These are phyloP conservation scores for Penicillium subrubescens DNA, from an alignment of 495 filamentous ascomycete genomes.

Conservation along the genomic window DNA sequence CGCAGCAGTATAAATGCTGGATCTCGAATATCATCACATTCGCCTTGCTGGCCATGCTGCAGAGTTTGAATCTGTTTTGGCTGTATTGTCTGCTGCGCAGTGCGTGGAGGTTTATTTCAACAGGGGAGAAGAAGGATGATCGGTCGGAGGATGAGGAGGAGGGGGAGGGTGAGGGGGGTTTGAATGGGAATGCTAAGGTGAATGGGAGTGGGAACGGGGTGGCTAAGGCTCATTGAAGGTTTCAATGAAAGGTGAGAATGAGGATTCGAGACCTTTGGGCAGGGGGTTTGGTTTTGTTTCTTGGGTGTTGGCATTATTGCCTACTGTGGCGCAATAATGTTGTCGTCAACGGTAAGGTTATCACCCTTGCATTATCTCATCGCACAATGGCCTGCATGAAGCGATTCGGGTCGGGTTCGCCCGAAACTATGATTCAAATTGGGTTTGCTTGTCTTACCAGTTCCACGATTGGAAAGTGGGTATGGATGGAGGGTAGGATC, in stretches of 20 bases:
- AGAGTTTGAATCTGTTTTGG: conserved; percentile 79
- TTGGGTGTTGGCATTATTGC: neutral
- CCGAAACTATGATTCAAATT: neutral
- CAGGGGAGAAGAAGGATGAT: conserved; percentile 34
- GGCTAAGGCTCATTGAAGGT: neutral
- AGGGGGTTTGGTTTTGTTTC: neutral
- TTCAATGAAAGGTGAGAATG: neutral
- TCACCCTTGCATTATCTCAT: neutral
- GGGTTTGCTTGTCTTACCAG: neutral
- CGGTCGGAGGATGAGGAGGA: conserved; percentile 27
- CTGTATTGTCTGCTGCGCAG: conserved; percentile 66
- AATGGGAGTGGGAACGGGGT: neutral
- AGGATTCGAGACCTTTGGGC: neutral
- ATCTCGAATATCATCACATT: conserved; percentile 68
- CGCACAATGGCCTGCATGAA: neutral
- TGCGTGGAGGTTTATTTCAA: conserved; percentile 22
- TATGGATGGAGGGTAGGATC: neutral
- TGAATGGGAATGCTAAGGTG: neutral
- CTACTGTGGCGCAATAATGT: neutral
- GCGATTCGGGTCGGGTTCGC: neutral
- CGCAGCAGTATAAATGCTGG: conserved; percentile 71
- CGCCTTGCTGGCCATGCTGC: conserved; percentile 62
- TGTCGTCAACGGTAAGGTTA: neutral
- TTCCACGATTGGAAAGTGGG: neutral
- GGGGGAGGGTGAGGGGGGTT: neutral